Percentiles rank a stretch among this genome's conserved stretches.
Conservation (phyloP, 2,329 filamentous ascomycete genomes). For the Alternaria sp. region DNA sequence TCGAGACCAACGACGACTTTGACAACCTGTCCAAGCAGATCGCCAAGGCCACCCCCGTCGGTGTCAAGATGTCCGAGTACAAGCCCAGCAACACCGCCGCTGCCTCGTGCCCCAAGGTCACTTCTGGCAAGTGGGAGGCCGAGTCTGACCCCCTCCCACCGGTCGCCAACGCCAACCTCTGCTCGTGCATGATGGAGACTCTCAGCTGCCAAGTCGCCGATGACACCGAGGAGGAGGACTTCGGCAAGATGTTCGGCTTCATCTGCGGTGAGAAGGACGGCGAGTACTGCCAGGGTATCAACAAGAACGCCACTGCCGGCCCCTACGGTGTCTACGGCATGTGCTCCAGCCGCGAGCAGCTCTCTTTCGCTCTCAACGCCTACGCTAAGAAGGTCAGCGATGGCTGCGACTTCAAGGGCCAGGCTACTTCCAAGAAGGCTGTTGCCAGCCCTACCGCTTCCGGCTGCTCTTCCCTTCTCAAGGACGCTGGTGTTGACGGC, state of each 20-base stretch:
- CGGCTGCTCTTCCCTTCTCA: slow-evolving; percentile 65
- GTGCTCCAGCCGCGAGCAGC: slow-evolving; percentile 73
- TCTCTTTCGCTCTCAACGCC: slow-evolving; percentile 74
- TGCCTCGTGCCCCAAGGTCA: slow-evolving; percentile 72
- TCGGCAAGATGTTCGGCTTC: slow-evolving; percentile 73
- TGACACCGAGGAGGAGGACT: slow-evolving; percentile 63
- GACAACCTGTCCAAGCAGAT: slow-evolving; percentile 73
- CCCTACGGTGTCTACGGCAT: slow-evolving; percentile 79
- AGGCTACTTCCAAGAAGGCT: slow-evolving; percentile 63
- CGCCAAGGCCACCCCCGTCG: slow-evolving; percentile 68
- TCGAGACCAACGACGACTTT: slow-evolving; percentile 64
- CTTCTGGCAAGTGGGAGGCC: slow-evolving; percentile 69
- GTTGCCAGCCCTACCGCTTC: slow-evolving; percentile 54
- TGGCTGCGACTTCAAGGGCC: slow-evolving; percentile 75
- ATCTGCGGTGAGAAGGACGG: slow-evolving; percentile 67
- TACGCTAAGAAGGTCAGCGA: slow-evolving; percentile 61
- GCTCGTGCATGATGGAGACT: slow-evolving; percentile 81
- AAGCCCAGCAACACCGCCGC: slow-evolving; percentile 72
- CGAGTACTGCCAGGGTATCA: slow-evolving; percentile 70
- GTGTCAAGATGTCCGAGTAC: slow-evolving; percentile 72
- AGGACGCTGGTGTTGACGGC: slow-evolving; percentile 67
- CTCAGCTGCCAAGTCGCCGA: slow-evolving; percentile 71
- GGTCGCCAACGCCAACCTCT: slow-evolving; percentile 77
- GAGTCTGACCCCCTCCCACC: slow-evolving; percentile 74
- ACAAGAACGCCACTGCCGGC: slow-evolving; percentile 69